phyloP scores from a whole-genome alignment of 2,329 filamentous ascomycete genomes.

The Arachnopeziza araneosa region DNA sequence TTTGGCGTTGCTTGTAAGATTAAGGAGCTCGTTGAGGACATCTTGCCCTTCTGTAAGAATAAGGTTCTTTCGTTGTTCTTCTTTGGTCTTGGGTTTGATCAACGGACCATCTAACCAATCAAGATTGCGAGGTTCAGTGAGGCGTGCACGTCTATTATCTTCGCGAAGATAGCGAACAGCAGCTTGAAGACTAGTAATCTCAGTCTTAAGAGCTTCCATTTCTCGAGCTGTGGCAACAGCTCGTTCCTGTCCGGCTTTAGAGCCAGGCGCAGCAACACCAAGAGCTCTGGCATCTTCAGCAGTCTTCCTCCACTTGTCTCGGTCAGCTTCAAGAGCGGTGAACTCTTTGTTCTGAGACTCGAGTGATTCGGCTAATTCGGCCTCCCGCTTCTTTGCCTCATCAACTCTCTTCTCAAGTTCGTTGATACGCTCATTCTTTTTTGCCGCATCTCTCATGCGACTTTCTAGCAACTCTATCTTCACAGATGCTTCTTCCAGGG shows the following conservation, averaged over 20 bases:
- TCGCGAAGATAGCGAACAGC: slow-evolving; percentile 63
- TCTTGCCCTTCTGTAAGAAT: slow-evolving; percentile 58
- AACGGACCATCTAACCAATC: slow-evolving; percentile 63
- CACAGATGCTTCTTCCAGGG: slow-evolving; percentile 79
- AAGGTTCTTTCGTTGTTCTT: slow-evolving; percentile 44
- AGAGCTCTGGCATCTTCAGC: slow-evolving; percentile 58
- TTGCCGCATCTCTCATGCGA: slow-evolving; percentile 75
- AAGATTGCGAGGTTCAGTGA: slow-evolving; percentile 48
- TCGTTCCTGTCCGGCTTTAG: slow-evolving; percentile 57
- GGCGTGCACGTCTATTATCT: slow-evolving; percentile 58
- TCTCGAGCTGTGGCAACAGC: slow-evolving; percentile 67
- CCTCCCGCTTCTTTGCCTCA: slow-evolving; percentile 44
- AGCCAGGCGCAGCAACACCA: slow-evolving; percentile 39
- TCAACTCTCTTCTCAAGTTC: slow-evolving; percentile 58
- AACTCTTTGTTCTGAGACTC: slow-evolving; percentile 63
- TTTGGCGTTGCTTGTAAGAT: slow-evolving; percentile 49
- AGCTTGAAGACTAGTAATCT: slow-evolving; percentile 59
- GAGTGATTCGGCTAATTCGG: slow-evolving; percentile 55
- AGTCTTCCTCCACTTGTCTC: slow-evolving; percentile 66
- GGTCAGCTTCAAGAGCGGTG: slow-evolving; percentile 57
- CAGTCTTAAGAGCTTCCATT: slow-evolving; percentile 64
- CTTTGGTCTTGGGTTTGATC: slow-evolving; percentile 34
- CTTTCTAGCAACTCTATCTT: slow-evolving; percentile 91
- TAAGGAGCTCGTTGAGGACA: slow-evolving; percentile 58
- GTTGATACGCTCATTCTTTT: slow-evolving; percentile 65